phyloP scores from a whole-genome alignment of 305 asterid species.

The Ilex paraguariensis region DNA sequence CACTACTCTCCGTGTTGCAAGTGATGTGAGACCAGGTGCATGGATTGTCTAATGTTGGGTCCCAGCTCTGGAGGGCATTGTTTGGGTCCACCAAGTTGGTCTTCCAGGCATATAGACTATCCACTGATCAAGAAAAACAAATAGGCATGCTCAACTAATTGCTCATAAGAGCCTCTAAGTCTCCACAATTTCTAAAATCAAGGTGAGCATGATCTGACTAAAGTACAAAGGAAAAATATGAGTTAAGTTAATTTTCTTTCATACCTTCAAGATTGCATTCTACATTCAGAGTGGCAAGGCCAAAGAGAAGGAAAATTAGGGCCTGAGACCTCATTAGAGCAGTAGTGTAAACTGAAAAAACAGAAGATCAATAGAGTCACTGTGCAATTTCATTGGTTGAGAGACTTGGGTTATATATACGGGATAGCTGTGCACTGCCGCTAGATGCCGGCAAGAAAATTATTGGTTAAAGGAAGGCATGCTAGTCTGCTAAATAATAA shows the following conservation, averaged over 20 bases:
- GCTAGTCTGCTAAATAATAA: too few species aligned
- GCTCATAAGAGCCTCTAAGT: too few species aligned
- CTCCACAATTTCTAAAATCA: too few species aligned
- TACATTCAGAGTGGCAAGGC: conserved; percentile 15
- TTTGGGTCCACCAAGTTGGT: conserved; percentile 22
- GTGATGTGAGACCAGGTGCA: conserved; percentile 46
- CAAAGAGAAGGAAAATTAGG: conserved; percentile 11
- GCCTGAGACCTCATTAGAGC: too few species aligned
- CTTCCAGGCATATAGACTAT: conserved; percentile 26
- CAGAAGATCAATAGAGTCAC: too few species aligned
- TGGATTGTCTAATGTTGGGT: conserved; percentile 41
- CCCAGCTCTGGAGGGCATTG: conserved; percentile 52
- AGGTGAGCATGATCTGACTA: neutral
- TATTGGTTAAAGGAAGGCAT: too few species aligned
- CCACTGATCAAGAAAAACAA: conserved; percentile 22
- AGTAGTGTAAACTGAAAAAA: too few species aligned
- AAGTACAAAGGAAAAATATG: neutral
- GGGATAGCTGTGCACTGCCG: too few species aligned
- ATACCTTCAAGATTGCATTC: conserved; percentile 40
- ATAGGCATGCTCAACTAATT: too few species aligned
- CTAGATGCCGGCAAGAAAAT: too few species aligned
- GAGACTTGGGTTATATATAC: too few species aligned
- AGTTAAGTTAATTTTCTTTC: neutral
- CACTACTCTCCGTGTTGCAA: conserved; percentile 13
- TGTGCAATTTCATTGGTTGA: too few species aligned